Evolutionary conservation across 2,329 filamentous ascomycete species (phyloP).

Genomic region (Teratosphaeria gauchensis): DNA sequence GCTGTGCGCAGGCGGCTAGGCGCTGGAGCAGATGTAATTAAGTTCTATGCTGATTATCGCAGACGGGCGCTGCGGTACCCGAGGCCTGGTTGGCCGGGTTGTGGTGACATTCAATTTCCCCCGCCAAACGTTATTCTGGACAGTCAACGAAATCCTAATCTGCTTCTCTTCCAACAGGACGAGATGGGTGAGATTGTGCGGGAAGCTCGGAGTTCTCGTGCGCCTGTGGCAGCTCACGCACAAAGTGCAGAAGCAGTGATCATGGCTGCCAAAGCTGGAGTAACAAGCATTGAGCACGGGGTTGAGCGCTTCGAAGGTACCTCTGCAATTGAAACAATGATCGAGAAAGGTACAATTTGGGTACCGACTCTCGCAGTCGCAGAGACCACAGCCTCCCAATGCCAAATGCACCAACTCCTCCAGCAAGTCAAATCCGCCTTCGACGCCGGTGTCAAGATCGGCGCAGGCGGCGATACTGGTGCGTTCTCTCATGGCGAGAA

Average conservation of each 20-base stretch:
- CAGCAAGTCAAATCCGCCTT: conserved; percentile 36
- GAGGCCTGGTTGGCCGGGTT: conserved; percentile 16
- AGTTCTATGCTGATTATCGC: conserved; percentile 27
- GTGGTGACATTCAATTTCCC: conserved; percentile 14
- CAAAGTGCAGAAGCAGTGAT: conserved; percentile 19
- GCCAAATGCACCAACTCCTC: conserved; percentile 12
- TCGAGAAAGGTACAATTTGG: conserved; percentile 37
- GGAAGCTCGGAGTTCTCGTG: conserved; percentile 17
- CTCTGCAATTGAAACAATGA: conserved; percentile 37
- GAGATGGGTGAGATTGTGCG: conserved; percentile 24
- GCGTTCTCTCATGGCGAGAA: conserved; percentile 46
- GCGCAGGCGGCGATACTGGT: conserved; percentile 46
- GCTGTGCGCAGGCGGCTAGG: conserved; percentile 22
- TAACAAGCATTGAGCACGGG: conserved; percentile 26
- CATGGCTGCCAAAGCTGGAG: conserved; percentile 23
- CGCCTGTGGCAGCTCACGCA: conserved; percentile 24
- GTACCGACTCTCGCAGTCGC: conserved; percentile 45
- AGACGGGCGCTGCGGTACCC: conserved; percentile 21
- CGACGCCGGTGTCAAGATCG: conserved; percentile 41
- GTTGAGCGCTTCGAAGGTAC: conserved; percentile 22
- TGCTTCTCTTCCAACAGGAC: conserved; percentile 16
- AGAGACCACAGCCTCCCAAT: conserved; percentile 26
- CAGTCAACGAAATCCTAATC: conserved; percentile 17
- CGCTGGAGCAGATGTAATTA: conserved; percentile 25
- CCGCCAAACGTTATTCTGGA: conserved; percentile 9